phyloP scores from a whole-genome alignment of 2,329 filamentous ascomycete species.

The Ophiocordyceps unilateralis region DNA sequence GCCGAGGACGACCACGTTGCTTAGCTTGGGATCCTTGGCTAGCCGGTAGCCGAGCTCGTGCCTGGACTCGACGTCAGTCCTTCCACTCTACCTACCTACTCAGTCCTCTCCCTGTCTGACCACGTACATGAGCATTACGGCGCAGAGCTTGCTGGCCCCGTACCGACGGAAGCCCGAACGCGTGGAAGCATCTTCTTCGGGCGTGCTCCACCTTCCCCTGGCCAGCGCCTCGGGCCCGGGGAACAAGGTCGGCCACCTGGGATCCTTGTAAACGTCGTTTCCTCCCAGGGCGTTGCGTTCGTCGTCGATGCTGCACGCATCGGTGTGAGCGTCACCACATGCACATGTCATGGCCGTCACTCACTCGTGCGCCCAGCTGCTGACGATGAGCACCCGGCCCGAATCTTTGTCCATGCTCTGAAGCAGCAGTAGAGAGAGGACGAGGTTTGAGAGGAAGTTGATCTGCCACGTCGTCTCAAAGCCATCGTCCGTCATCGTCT shows the following conservation, averaged over 20 bases:
- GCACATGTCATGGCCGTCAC: slow-evolving; percentile 1
- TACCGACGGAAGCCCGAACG: slow-evolving; percentile 17
- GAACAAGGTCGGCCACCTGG: slow-evolving; percentile 10
- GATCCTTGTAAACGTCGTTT: slow-evolving; percentile 7
- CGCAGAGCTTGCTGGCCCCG: slow-evolving; percentile 20
- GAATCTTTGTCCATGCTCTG: slow-evolving; percentile 14
- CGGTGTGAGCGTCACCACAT: background rate
- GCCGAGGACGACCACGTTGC: slow-evolving; percentile 17
- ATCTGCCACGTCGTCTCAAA: slow-evolving; percentile 16
- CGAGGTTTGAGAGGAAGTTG: slow-evolving; percentile 15
- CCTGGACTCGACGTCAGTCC: slow-evolving; percentile 3
- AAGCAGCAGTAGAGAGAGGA: slow-evolving; percentile 13
- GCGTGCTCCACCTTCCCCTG: slow-evolving; percentile 16
- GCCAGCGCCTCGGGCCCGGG: slow-evolving; percentile 14
- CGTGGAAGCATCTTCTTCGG: slow-evolving; percentile 10
- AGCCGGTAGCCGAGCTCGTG: slow-evolving; percentile 19
- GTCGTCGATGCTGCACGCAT: slow-evolving; percentile 9
- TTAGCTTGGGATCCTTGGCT: slow-evolving; percentile 14
- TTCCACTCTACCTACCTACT: background rate
- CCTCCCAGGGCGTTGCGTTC: slow-evolving; percentile 8
- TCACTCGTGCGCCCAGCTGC: slow-evolving; percentile 18
- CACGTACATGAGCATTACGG: slow-evolving; percentile 17
- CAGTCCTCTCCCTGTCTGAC: no score
- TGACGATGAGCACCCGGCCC: slow-evolving; percentile 12
- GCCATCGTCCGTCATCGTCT: slow-evolving; percentile 13